Conservation (phyloP, 768 basidiomycete genomes). For the Gloeophyllum trabeum region DNA sequence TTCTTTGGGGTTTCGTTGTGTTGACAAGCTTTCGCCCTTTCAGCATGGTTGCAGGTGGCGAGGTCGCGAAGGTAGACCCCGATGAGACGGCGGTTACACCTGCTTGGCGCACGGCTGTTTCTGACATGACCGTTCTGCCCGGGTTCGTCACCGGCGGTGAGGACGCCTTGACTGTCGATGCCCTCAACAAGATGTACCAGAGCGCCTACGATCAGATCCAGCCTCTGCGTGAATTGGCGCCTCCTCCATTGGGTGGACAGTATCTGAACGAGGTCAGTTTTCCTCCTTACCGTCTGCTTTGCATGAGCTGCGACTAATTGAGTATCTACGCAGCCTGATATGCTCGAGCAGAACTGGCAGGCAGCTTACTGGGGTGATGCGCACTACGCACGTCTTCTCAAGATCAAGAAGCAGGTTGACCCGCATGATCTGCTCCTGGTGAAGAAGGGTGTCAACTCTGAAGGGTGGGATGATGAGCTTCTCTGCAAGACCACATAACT, state of each 20-base stretch:
- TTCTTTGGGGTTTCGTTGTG: too few species aligned
- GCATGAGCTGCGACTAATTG: too few species aligned
- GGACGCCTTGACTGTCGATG: too few species aligned
- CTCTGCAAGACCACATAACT: conserved; percentile 14
- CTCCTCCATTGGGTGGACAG: neutral
- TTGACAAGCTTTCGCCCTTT: too few species aligned
- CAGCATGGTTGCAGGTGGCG: too few species aligned
- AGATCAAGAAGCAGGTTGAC: conserved; percentile 7
- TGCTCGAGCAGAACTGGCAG: conserved; percentile 6
- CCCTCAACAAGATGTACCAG: neutral
- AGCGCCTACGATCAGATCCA: neutral
- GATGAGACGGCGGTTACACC: too few species aligned
- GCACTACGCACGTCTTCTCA: conserved; percentile 10
- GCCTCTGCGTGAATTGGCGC: neutral
- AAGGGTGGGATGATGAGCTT: neutral
- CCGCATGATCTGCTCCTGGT: conserved; percentile 5
- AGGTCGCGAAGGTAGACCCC: too few species aligned
- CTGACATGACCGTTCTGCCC: too few species aligned
- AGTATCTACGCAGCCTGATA: too few species aligned
- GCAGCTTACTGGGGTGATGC: conserved; percentile 9
- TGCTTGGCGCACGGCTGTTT: too few species aligned
- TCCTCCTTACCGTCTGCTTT: too few species aligned
- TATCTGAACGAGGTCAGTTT: conserved; percentile 2
- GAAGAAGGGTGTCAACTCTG: conserved; percentile 1
- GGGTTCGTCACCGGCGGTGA: too few species aligned